Percentiles rank a stretch among this genome's conserved stretches.
Evolutionary conservation across 352 stramenopile genomes (phyloP).

Genomic region (Pythium coloratum): DNA sequence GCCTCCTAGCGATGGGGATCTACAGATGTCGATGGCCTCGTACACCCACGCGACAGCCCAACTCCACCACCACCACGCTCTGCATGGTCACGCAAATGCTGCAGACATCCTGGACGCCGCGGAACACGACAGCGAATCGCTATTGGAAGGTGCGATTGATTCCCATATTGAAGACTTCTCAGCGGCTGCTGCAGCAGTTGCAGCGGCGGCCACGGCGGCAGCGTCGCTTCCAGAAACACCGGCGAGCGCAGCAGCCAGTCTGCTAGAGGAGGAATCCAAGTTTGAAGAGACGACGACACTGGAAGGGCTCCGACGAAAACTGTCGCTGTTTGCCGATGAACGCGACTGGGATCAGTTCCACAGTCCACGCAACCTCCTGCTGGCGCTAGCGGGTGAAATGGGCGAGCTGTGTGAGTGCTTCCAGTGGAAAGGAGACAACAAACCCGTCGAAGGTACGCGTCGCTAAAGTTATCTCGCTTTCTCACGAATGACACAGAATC

Average conservation of each 20-base stretch:
- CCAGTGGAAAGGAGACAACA: slow-evolving; percentile 93
- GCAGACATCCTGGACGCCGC: slow-evolving; percentile 44
- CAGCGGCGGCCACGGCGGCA: slow-evolving; percentile 23
- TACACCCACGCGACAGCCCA: slow-evolving; percentile 23
- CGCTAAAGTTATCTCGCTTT: neutral
- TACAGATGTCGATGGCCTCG: slow-evolving; percentile 17
- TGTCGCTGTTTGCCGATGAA: slow-evolving; percentile 35
- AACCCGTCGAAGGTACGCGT: slow-evolving; percentile 49
- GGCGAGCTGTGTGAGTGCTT: slow-evolving; percentile 96
- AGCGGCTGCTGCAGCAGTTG: slow-evolving; percentile 26
- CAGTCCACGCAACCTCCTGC: slow-evolving; percentile 90
- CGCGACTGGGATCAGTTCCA: slow-evolving; percentile 42
- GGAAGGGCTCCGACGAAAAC: slow-evolving; percentile 30
- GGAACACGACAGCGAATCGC: slow-evolving; percentile 50
- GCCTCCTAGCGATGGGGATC: slow-evolving; percentile 25
- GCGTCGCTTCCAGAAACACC: slow-evolving; percentile 4
- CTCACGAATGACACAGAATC: neutral
- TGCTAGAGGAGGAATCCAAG: slow-evolving; percentile 8
- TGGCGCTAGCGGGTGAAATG: slow-evolving; percentile 94
- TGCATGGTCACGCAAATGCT: slow-evolving; percentile 33
- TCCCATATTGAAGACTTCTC: slow-evolving; percentile 48
- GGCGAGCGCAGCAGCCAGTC: neutral
- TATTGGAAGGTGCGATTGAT: slow-evolving; percentile 60
- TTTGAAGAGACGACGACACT: slow-evolving; percentile 35
- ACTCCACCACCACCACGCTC: slow-evolving; percentile 31